Evolutionary conservation across 116 monocot species (phyloP).

Genomic region (Posidonia oceanica): DNA sequence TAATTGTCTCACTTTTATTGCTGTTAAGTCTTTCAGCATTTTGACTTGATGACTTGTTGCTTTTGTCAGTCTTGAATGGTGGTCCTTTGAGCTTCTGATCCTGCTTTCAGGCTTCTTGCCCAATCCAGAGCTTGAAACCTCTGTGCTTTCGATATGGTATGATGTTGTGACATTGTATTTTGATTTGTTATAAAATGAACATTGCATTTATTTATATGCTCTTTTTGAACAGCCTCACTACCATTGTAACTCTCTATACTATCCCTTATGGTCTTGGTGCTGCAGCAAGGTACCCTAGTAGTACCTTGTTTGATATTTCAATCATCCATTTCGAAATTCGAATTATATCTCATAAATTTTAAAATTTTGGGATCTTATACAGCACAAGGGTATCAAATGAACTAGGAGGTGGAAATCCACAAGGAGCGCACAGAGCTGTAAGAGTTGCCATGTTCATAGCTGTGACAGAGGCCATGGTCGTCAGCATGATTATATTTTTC

Average conservation of each 20-base stretch:
- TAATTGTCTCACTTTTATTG: neutral
- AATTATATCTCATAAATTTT: too few species aligned
- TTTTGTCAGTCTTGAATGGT: constrained; percentile 64
- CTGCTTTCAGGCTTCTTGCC: constrained; percentile 66
- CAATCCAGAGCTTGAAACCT: constrained; percentile 63
- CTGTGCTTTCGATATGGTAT: constrained; percentile 72
- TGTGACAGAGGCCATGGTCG: constrained; percentile 14
- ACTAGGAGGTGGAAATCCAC: constrained; percentile 55
- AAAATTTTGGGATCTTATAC: neutral
- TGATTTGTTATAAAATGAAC: neutral
- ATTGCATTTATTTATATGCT: neutral
- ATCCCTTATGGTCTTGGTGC: constrained; percentile 55
- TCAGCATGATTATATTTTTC: constrained; percentile 24
- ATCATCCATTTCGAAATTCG: too few species aligned
- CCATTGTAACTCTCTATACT: constrained; percentile 19
- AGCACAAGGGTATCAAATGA: constrained; percentile 59
- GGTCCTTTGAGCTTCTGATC: constrained; percentile 62
- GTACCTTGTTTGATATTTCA: too few species aligned
- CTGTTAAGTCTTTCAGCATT: constrained; percentile 20
- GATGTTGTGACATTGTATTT: neutral
- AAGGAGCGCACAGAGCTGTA: constrained; percentile 27
- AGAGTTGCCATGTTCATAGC: constrained; percentile 22
- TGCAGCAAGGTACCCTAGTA: constrained; percentile 18
- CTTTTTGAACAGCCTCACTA: constrained; percentile 30
- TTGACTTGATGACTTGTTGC: neutral